phyloP scores from a whole-genome alignment of 805 yeast genomes.

The Candida corydali region DNA sequence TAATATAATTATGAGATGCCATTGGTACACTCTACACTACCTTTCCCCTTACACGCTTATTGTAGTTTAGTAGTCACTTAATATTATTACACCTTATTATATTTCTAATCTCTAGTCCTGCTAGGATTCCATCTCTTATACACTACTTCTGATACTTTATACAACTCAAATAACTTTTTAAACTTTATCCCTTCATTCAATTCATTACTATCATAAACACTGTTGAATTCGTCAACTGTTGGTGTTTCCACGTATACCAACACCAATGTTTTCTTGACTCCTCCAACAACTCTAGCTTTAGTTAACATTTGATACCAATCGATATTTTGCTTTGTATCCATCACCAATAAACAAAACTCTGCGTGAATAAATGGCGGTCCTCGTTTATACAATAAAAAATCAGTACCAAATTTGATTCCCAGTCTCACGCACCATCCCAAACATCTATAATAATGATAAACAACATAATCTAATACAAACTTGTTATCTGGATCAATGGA shows the following conservation, averaged over 20 bases:
- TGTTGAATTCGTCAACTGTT: slow-evolving; percentile 22
- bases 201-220: slow-evolving; percentile 14
- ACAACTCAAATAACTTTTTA: slow-evolving; percentile 33
- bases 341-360: slow-evolving; percentile 64
- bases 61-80: background rate
- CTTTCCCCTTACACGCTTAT: background rate
- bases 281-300: slow-evolving; percentile 75
- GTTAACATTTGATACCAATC: slow-evolving; percentile 59
- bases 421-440: slow-evolving; percentile 92
- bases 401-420: slow-evolving; percentile 92
- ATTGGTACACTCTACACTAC: background rate
- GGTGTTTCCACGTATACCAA: slow-evolving; percentile 64
- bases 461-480: slow-evolving; percentile 59
- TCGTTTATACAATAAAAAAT: slow-evolving; percentile 71
- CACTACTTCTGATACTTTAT: slow-evolving; percentile 59
- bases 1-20: too few species aligned
- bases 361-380: slow-evolving; percentile 98
- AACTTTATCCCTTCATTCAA: slow-evolving; percentile 16
- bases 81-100: too few species aligned
- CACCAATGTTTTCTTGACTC: slow-evolving; percentile 77
- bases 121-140: slow-evolving; percentile 85
- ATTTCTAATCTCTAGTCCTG: slow-evolving; percentile 64
- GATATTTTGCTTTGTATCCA: slow-evolving; percentile 42
- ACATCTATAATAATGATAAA: slow-evolving; percentile 82
- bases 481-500: slow-evolving; percentile 19